phyloP scores from a whole-genome alignment of 352 stramenopile species.

The Globisporangium nagaii region DNA sequence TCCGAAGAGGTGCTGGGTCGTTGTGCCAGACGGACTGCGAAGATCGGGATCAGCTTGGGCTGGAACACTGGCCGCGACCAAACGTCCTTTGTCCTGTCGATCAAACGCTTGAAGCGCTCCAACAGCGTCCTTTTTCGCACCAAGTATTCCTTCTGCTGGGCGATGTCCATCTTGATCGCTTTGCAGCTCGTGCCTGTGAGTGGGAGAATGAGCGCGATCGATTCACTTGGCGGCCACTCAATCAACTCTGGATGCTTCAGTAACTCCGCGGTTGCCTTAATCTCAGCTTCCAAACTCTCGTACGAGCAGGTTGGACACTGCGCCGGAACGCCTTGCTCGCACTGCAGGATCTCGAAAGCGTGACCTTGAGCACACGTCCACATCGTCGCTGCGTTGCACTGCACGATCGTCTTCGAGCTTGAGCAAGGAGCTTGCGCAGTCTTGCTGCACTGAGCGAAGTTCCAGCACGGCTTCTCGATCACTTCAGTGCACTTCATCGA shows the following conservation, averaged over 20 bases:
- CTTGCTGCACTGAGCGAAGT: conserved; percentile 31
- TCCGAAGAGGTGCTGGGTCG: background rate
- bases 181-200: background rate
- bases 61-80: conserved; percentile 44
- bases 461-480: conserved; percentile 58
- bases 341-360: conserved; percentile 33
- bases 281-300: conserved; percentile 18
- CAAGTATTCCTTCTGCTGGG: conserved; percentile 32
- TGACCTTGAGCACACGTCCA: conserved; percentile 44
- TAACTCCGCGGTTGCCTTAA: conserved; percentile 10
- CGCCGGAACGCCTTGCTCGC: conserved; percentile 36
- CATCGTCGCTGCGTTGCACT: conserved; percentile 27
- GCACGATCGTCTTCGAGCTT: conserved; percentile 10
- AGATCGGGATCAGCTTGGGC: conserved; percentile 25
- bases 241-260: background rate
- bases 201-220: background rate
- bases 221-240: conserved; percentile 6
- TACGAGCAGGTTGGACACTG: conserved; percentile 49
- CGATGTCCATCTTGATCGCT: conserved; percentile 16
- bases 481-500: conserved; percentile 25
- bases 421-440: conserved; percentile 22
- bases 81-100: conserved; percentile 24
- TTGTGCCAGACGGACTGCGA: conserved; percentile 9
- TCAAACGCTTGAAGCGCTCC: conserved; percentile 26
- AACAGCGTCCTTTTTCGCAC: conserved; percentile 42